Evolutionary conservation across 1,139 yeast species (phyloP).

Genomic region (Kurtzmaniella quercitrusa): DNA sequence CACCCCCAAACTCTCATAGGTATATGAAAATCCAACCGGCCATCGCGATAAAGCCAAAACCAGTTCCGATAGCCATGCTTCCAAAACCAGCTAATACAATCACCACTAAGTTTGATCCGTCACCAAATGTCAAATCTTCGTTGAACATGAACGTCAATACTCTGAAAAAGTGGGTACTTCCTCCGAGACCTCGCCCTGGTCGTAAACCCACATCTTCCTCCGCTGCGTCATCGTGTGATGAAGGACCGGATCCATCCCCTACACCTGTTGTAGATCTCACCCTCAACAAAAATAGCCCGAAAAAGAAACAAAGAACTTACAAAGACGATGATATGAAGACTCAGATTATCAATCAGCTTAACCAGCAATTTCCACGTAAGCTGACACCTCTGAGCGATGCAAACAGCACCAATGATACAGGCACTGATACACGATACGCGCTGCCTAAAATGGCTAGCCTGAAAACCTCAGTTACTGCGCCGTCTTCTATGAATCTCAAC

Average conservation of each 20-base stretch:
- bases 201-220: conserved; percentile 36
- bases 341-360: conserved; percentile 7
- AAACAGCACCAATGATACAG: not conserved
- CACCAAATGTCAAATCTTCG: conserved; percentile 16
- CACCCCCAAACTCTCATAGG: conserved; percentile 13
- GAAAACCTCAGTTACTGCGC: not conserved
- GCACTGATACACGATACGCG: not conserved
- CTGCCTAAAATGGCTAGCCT: not conserved
- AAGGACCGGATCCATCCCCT: conserved; percentile 1
- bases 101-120: conserved; percentile 15
- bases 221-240: not conserved
- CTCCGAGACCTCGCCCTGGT: conserved; percentile 64
- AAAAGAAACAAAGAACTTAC: conserved; percentile 12
- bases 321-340: conserved; percentile 4
- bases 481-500: not conserved
- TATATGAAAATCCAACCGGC: conserved; percentile 42
- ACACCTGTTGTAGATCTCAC: not conserved
- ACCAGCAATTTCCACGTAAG: conserved; percentile 7
- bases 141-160: conserved; percentile 39
- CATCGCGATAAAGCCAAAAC: conserved; percentile 37
- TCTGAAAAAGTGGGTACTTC: conserved; percentile 59
- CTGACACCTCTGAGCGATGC: conserved; percentile 2
- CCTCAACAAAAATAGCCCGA: conserved; percentile 9
- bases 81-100: conserved; percentile 11
- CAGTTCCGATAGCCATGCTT: conserved; percentile 11